Evolutionary conservation across 176 grass and related monocot genomes (phyloP), one percentile per base, ranked within the genome.

Genomic region (Oryza brachyantha): DNA sequence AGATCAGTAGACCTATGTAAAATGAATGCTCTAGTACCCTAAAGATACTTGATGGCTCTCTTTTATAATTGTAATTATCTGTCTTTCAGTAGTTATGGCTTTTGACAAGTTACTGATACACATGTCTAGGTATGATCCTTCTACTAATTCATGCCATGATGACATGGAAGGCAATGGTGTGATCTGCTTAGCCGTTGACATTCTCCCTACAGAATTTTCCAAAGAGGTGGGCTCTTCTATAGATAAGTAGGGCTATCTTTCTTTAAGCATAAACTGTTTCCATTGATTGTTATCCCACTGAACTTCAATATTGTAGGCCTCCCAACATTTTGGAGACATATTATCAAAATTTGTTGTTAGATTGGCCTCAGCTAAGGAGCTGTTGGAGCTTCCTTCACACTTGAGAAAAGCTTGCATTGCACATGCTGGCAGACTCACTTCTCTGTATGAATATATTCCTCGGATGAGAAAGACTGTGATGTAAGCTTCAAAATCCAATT

Each of bases 321-420:
- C 95, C 37, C 91, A 94, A 41, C 89, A 98, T 88, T 98, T 98
- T 75, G 95, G 95, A 80, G 81, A 98, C 78, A 92, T 94, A 73
- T 89, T 98, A 81, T 92, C 87, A 39, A 73, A 84, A 76, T 90
- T 98, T 74, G 60, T 94, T 84, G 68, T 77, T 36, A 92, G 70
- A 39, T 92, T 98, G 79, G 92, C 85, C 75, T 92, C 85, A 55
- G 60, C 84, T 39, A 82, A 88, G 66, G 70, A 73, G 80, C 78
- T 87, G 45, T 35, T 64, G 68, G 91, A 98, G 24, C 95, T 98
- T 71, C 87, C 95, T 77, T 87, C 87, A 31, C 88, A 90, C 84
- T 86, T 98, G 83, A 88, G 66, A 85, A 94, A 83, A 81, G 91
- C 95, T 14, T 98, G 95, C 78, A 98, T 98, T 68, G 52, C 89